Evolutionary conservation across 768 basidiomycete species (phyloP), one percentile per base, ranked within the genome.

Genomic region (Boletus eberwhitei): DNA sequence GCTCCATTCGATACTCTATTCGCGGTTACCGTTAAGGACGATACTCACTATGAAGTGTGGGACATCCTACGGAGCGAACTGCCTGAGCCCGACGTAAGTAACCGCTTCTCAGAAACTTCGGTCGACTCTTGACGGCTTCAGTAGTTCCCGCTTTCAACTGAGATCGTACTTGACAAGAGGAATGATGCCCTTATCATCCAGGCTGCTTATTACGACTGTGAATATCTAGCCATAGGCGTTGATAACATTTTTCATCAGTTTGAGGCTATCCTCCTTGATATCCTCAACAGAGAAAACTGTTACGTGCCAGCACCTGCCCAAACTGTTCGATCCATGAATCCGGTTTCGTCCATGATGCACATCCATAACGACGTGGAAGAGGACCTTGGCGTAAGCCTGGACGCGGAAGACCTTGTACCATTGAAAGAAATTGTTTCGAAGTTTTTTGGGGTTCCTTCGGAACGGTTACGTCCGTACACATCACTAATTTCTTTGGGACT

Each of bases 401-500:
- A 36, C 4, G 44, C 49, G 35, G 44, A 47, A 26, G 50, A 47
- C 21, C 48, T 65, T 13, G 6, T n/a, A 35, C 35, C 46, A n/a
- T 39, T 67, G 16, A 51, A 40, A 26, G 51, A 43, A 32, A 65
- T 56, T 17, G 39, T 65, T 29, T 68, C 66, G 12, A 37, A 47
- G 13, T 65, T 65, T 46, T 53, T 65, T 19, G 50, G 40, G 29
- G 8, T 65, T 32, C 34, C 60, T 22, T 34, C 31, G 7, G 60
- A 67, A 40, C 54, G 8, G 24, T 9, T 67, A 32, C 44, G 19
- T 37, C 50, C 45, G 2, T 41, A 42, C 9, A 66, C 68, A 11
- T 79, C 79, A 5, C 70, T 80, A 26, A 62, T 80, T 13, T 73
- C 78, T 5, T 62, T 80, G 49, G 79, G 79, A 8, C 59, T 80